A percentile compares a stretch with the other conserved stretches of the same genome.
Evolutionary conservation across 768 basidiomycete species (phyloP).

Genomic region (Sarcodon sp.): DNA sequence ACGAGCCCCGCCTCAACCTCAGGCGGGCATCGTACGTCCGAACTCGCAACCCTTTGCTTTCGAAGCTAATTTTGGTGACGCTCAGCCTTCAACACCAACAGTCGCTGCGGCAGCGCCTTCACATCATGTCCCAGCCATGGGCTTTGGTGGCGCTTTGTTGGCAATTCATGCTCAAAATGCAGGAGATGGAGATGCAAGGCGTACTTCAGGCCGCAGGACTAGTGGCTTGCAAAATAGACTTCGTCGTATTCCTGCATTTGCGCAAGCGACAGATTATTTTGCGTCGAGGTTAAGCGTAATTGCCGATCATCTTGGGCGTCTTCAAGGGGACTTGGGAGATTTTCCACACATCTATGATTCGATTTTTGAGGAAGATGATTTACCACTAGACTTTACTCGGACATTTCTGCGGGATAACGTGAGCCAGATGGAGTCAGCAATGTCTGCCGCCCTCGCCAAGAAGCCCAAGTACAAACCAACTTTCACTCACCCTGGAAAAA

Average conservation of each 20-base stretch:
- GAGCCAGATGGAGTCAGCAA: no score
- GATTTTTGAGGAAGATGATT: no score
- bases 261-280: no score
- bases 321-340: no score
- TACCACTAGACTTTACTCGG: no score
- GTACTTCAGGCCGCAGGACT: neutral
- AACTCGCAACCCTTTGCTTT: constrained; percentile 39
- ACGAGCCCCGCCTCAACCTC: constrained; percentile 12
- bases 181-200: neutral
- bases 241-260: constrained; percentile 4
- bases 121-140: constrained; percentile 46
- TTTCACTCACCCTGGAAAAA: constrained; percentile 52
- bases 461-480: constrained; percentile 35
- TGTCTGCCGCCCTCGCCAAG: neutral
- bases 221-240: constrained; percentile 5
- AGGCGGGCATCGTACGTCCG: constrained; percentile 29
- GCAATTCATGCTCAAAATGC: constrained; percentile 22
- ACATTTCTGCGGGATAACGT: no score
- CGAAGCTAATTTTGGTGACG: constrained; percentile 21
- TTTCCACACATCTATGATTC: no score
- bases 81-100: constrained; percentile 13
- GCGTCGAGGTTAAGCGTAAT: no score
- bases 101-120: constrained; percentile 25
- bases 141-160: constrained; percentile 52
- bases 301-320: no score